Evolutionary conservation across 495 filamentous ascomycete genomes (phyloP), one percentile per base, ranked within the genome.

Genomic region (Penicillium herquei): DNA sequence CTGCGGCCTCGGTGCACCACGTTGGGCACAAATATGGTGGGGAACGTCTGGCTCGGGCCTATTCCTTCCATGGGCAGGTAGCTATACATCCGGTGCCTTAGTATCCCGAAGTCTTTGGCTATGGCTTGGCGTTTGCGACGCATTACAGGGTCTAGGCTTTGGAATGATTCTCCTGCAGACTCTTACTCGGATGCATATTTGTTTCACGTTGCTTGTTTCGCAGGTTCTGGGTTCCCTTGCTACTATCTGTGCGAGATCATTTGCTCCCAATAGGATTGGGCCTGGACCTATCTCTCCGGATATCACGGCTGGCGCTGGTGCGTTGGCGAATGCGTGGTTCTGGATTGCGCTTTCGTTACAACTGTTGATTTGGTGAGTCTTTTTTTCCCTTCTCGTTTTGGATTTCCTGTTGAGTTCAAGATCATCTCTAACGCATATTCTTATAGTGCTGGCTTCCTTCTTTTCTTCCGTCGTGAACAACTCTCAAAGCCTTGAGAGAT

Each of bases 391-490:
- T 51, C 2, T 46, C 49, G 6, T 0, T 14, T 16, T 26, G 7
- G 2, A 13, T 35, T 43, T 7, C 13, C 17, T 34, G 31, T 16
- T 39, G 30, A 13, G 7, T 52, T 18, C 13, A 17, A 10, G 21
- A 26, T 26, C 21, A 26, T 26, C 4, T 52, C 26, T 33, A 16
- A 9, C 16, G 26, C 18, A 2, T 8, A 7, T 16, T 35, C n/a
- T 18, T 18, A n/a, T 34, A 77, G 82, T 58, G 66, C 82, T 42
- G 85, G 86, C 1, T 89, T 86, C 70, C 78, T 86, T 44, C 72
- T 81, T 63, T 88, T 87, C 72, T 89, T 88, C 77, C 74, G 86
- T 33, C 87, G 86, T 73, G 86, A 88, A 67, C 86, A 88, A 65
- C 78, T 88, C 40, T 78, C 76, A 39, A 89, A 89, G 75, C 86